Base-by-base conservation (phyloP, 2,329 filamentous ascomycete species). In the Aspergillus unguis region DNA sequence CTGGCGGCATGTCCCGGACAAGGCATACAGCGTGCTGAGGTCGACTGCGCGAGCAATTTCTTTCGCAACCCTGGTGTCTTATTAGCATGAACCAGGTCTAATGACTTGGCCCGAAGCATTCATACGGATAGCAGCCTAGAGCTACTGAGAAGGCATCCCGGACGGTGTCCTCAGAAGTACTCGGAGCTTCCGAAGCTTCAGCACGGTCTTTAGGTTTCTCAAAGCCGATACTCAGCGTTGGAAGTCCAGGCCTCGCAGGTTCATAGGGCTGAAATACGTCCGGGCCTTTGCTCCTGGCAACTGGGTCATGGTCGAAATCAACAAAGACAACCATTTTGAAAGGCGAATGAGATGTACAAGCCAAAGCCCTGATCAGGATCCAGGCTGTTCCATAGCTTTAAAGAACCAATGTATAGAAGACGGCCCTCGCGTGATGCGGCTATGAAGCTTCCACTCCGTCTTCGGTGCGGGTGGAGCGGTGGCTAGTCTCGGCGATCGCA, bases 1-100 rank as follows among this genome's bases (percentile, higher is more conserved):
- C 65, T 88, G 85, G 47, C 87, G 88, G 69, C 90, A 95, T 50
- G 90, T 91, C 50, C 83, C 83, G 47, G 92, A 88, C 23, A 97
- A 83, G 58, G 86, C 85, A 70, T 95, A 86, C 63, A 96, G 82
- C 10, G 89, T 87, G 70, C 92, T 96, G 46, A 96, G 82, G 69
- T 97, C 92, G 68, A 96, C 84, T 61, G 83, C 81, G 31, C 84
- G 81, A 44, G 88, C 87, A 59, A 96, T 82, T 62, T 86, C 82
- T 58, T 85, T 83, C 62, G 88, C 84, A 66, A 96, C 84, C 63
- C 91, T 96, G 75, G 54, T 17, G 58, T 40, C 43, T 56, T 48
- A 56, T 60, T 52, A 63, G 58, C 32, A 55, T 28, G 44, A 54
- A 50, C 53, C 41, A 54, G 10, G 50, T 38, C 53, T 55, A 54